Evolutionary conservation across 768 basidiomycete genomes (phyloP).

Genomic region (Candolleomyces efflorescens): DNA sequence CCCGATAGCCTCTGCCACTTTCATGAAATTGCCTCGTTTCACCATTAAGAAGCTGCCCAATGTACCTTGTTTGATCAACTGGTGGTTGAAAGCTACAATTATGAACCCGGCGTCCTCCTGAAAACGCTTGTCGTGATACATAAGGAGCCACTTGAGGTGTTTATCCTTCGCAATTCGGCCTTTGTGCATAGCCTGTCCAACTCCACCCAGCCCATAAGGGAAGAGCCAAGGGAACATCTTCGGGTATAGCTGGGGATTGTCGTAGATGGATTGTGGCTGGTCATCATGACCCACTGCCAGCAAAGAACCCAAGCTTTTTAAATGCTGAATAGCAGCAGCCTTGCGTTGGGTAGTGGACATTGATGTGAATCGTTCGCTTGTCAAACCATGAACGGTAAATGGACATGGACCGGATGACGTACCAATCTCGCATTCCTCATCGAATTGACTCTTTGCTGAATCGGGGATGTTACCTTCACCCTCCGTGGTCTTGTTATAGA

Average conservation of each 20-base stretch:
- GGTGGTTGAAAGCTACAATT: slow-evolving; percentile 27
- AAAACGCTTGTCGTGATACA: slow-evolving; percentile 34
- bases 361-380: neutral
- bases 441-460: slow-evolving; percentile 21
- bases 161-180: slow-evolving; percentile 10
- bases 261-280: neutral
- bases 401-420: neutral
- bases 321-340: neutral
- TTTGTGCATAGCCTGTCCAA: neutral
- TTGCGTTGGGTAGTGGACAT: neutral
- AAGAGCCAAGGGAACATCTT: neutral
- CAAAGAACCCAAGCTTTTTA: neutral
- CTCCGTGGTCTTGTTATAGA: neutral
- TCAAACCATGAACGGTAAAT: neutral
- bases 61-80: slow-evolving; percentile 22
- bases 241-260: neutral
- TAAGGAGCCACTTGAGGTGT: slow-evolving; percentile 21
- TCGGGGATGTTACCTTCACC: neutral
- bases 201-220: slow-evolving; percentile 10
- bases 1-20: slow-evolving; percentile 12
- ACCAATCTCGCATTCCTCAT: neutral
- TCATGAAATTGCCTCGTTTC: slow-evolving; percentile 13
- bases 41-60: slow-evolving; percentile 11
- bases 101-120: slow-evolving; percentile 26
- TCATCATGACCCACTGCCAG: neutral